These are phyloP conservation scores for Balakata baccata DNA, from an alignment of 345 rosid genomes.

Conservation along the genomic window DNA sequence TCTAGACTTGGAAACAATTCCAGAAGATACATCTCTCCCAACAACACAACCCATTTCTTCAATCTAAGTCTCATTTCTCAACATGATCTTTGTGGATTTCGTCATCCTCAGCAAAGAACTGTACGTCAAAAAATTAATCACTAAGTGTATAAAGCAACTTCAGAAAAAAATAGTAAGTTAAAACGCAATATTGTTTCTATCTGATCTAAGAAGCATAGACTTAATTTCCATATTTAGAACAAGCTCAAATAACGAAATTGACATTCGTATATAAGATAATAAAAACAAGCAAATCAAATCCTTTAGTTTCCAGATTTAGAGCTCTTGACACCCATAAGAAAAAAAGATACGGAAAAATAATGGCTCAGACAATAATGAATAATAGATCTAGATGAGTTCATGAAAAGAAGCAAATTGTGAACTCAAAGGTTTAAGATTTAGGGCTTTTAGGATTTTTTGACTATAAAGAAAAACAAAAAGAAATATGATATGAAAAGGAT, in stretches of 20 bases:
- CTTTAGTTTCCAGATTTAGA: constrained; percentile 7
- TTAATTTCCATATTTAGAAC: constrained; percentile 22
- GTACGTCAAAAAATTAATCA: constrained; percentile 26
- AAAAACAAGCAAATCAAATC: constrained; percentile 17
- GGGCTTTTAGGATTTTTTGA: constrained; percentile 5
- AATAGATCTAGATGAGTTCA: not conserved
- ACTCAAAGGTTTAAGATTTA: not conserved
- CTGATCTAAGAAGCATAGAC: constrained; percentile 32
- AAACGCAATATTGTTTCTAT: not conserved
- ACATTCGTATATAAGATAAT: constrained; percentile 18
- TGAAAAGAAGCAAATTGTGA: not conserved
- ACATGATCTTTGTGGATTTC: constrained; percentile 38
- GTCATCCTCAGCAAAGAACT: constrained; percentile 23
- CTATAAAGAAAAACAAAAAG: constrained; percentile 1
- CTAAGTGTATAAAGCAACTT: constrained; percentile 11
- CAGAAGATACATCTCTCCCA: constrained; percentile 64
- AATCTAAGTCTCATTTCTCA: constrained; percentile 61
- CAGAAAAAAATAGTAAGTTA: not conserved
- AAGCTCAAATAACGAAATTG: constrained; percentile 10
- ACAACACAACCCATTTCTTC: constrained; percentile 88
- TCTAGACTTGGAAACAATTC: constrained; percentile 57
- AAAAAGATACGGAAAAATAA: not conserved
- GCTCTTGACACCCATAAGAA: not conserved
- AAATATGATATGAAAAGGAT: constrained; percentile 14
- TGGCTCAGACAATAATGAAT: constrained; percentile 1